Base-by-base conservation (phyloP, 2,329 filamentous ascomycete species). In the Fusarium odoratissimum region DNA sequence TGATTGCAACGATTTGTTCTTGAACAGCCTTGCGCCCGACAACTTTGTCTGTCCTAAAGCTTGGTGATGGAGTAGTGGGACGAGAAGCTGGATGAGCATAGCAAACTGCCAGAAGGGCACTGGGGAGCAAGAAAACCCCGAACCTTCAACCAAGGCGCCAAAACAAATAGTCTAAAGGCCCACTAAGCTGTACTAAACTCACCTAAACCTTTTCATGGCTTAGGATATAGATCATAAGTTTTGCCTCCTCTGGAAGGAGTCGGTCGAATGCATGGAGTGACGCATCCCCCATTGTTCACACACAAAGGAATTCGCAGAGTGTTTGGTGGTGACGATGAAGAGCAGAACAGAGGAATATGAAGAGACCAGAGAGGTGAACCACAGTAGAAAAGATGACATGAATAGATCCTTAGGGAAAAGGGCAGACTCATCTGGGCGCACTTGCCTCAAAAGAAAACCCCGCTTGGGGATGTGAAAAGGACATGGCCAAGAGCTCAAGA, bases 61-160 rank as follows among this genome's bases (percentile, higher is more conserved):
- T 0, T 0, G 23, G 0, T 17, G 17, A 28, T 28, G 16, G 41
- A 37, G 31, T 6, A 17, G 25, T 25, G 33, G 8, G 17, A 25
- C 16, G 31, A 48, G 30, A 51, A 23, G n/a, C 46, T 7, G 13
- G 17, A 5, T 28, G n/a, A 21, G 23, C 25, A 45, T 33, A 17
- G 42, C 25, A n/a, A 41, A 41, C 21, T 41, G 21, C 5, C 12
- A 25, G 25, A 28, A 45, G 10, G 21, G 41, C 12, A 16, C 8
- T 12, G 13, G 23, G 21, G 21, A 42, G n/a, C 13, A 23, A 42
- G 38, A 41, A 21, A 16, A 35, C 3, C 7, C 33, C 14, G 2
- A 35, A 35, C 33, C 5, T 35, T 35, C 33, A 16, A 35, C 33
- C 14, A 16, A 16, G 33, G 33, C 33, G 33, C 13, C 6, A 35